A percentile compares a stretch with the other conserved stretches of the same genome.
phyloP scores from a whole-genome alignment of 805 yeast species.

The Blastobotrys chiropterorum region DNA sequence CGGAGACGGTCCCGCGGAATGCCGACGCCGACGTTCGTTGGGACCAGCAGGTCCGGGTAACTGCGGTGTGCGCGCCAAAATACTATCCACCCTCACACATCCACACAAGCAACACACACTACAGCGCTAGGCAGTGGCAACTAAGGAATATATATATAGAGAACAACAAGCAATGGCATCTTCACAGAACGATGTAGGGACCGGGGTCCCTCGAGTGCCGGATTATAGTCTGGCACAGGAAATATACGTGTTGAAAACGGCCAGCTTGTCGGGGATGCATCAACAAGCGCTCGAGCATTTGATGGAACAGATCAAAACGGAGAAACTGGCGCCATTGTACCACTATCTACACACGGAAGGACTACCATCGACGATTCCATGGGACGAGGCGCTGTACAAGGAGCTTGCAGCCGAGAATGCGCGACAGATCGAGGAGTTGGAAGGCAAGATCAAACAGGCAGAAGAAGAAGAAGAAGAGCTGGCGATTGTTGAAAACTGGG shows the following conservation, averaged over 20 bases:
- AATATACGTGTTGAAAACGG: conserved; percentile 55
- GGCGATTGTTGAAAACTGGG: conserved; percentile 70
- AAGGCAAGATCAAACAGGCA: conserved; percentile 40
- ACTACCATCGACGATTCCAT: conserved; percentile 36
- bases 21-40: too few species aligned
- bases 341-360: conserved; percentile 52
- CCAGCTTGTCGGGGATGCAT: conserved; percentile 36
- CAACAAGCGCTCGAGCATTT: conserved; percentile 43
- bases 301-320: conserved; percentile 46
- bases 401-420: conserved; percentile 48
- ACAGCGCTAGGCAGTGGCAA: too few species aligned
- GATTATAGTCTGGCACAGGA: conserved; percentile 77
- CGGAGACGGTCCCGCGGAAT: too few species aligned
- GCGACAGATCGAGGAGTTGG: conserved; percentile 43
- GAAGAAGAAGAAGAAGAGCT: conserved; percentile 81
- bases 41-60: too few species aligned
- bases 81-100: neutral
- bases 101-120: neutral
- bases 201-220: conserved; percentile 41
- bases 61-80: too few species aligned
- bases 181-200: neutral
- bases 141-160: too few species aligned
- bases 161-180: neutral
- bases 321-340: conserved; percentile 79
- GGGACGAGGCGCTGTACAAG: conserved; percentile 56